phyloP scores from a whole-genome alignment of 2,329 filamentous ascomycete species.

The Hymenoscyphus fructigenus region DNA sequence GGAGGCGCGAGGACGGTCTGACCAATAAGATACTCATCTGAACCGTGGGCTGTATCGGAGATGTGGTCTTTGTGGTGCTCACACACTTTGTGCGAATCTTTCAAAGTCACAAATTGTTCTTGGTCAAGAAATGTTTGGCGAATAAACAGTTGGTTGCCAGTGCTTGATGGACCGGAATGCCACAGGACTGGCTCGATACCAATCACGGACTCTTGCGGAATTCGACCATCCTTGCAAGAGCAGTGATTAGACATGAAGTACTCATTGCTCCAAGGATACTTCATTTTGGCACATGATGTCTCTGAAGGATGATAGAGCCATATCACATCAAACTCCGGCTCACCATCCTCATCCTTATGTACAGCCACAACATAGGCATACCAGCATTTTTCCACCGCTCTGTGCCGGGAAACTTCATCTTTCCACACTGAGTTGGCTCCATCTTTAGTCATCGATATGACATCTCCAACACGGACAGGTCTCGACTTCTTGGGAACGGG shows the following conservation, averaged over 20 bases:
- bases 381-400: conserved; percentile 56
- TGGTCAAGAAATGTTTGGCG: conserved; percentile 65
- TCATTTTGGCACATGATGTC: conserved; percentile 66
- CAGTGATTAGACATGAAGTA: conserved; percentile 77
- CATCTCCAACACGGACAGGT: conserved; percentile 50
- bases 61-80: conserved; percentile 36
- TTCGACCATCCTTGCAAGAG: conserved; percentile 53
- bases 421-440: conserved; percentile 55
- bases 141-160: conserved; percentile 58
- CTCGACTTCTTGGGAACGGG: conserved; percentile 32
- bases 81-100: conserved; percentile 55
- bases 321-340: conserved; percentile 57
- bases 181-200: conserved; percentile 59
- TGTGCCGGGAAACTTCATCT: conserved; percentile 44
- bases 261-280: conserved; percentile 71
- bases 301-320: conserved; percentile 74
- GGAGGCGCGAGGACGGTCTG: conserved; percentile 52
- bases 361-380: conserved; percentile 67
- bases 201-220: conserved; percentile 56
- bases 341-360: conserved; percentile 38
- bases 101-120: conserved; percentile 61
- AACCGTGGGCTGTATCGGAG: conserved; percentile 17
- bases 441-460: conserved; percentile 48
- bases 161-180: conserved; percentile 46
- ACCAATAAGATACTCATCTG: conserved; percentile 45